Percentiles rank a stretch among this genome's conserved stretches.
These are phyloP conservation scores for Solanum aculeatissimum DNA, from an alignment of 305 asterid genomes.

Conservation along the genomic window DNA sequence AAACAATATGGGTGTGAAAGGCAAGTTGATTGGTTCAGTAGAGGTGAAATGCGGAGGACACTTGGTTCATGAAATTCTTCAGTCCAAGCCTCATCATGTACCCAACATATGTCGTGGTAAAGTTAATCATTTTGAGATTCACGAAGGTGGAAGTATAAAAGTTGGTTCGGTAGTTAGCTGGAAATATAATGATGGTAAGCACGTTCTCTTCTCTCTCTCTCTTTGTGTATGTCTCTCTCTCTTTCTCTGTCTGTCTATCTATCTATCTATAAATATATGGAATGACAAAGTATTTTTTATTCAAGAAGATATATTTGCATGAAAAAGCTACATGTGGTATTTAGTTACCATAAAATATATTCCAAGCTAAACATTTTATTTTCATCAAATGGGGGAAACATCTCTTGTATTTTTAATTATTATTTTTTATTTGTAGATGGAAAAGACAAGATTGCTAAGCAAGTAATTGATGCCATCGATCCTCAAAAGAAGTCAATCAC, in stretches of 20 bases:
- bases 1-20: neutral
- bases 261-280: no score
- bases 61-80: neutral
- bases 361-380: no score
- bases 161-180: neutral
- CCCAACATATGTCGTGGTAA: neutral
- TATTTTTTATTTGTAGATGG: no score
- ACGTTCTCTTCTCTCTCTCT: no score
- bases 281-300: no score
- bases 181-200: neutral
- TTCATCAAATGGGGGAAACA: no score
- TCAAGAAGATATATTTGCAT: no score
- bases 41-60: neutral
- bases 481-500: neutral
- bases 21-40: neutral
- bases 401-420: no score
- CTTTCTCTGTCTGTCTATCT: no score
- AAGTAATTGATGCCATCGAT: neutral
- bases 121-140: neutral
- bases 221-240: no score
- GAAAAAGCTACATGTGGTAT: no score
- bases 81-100: neutral
- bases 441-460: neutral
- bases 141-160: neutral
- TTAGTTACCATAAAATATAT: no score